These are phyloP conservation scores for Hygrocybe punicea DNA, from an alignment of 768 basidiomycete species.

Conservation along the genomic window DNA sequence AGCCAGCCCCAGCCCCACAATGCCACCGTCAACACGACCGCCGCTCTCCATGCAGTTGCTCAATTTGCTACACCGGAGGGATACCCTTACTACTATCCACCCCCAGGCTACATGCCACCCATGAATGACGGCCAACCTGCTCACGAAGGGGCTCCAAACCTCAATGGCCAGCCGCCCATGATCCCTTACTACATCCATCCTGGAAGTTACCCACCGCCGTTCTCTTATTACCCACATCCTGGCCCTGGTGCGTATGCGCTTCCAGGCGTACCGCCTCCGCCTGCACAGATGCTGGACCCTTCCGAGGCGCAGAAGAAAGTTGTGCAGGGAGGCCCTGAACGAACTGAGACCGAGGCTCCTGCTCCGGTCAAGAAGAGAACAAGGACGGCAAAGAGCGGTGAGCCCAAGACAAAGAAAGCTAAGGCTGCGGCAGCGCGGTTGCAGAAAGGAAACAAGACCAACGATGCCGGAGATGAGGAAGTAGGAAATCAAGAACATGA, in stretches of 20 bases:
- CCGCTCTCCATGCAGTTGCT: slow-evolving; percentile 33
- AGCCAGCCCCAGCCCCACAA: slow-evolving; percentile 16
- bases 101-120: slow-evolving; percentile 34
- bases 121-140: slow-evolving; percentile 34
- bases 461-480: not conserved
- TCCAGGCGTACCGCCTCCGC: slow-evolving; percentile 16
- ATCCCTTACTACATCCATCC: slow-evolving; percentile 41
- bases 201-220: slow-evolving; percentile 34
- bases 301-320: slow-evolving; percentile 27
- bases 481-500: not conserved
- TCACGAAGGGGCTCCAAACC: slow-evolving; percentile 24
- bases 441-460: not conserved
- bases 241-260: slow-evolving; percentile 28
- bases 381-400: slow-evolving; percentile 29
- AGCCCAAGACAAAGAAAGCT: slow-evolving; percentile 31
- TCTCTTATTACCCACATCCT: slow-evolving; percentile 34
- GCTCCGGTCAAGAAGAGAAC: slow-evolving; percentile 22
- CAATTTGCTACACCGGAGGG: slow-evolving; percentile 37
- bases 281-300: slow-evolving; percentile 24
- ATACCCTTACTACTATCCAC: slow-evolving; percentile 37
- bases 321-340: not conserved
- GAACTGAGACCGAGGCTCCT: not conserved
- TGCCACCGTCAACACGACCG: slow-evolving; percentile 23
- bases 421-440: slow-evolving; percentile 10
- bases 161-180: slow-evolving; percentile 38